Conservation (phyloP, 768 basidiomycete species). For the Rickenella mellea region DNA sequence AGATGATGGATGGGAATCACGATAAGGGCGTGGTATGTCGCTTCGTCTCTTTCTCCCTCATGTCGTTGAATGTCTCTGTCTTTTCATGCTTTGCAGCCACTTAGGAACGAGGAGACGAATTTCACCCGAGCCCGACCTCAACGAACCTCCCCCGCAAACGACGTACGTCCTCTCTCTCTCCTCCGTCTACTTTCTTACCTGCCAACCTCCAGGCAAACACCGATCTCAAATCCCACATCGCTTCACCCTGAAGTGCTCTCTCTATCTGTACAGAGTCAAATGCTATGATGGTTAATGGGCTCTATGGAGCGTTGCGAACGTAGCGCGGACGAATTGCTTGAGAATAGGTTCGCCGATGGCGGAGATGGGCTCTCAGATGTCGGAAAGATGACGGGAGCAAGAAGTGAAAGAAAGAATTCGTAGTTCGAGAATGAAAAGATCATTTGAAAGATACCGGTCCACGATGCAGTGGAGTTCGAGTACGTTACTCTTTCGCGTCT, state of each 20-base stretch:
- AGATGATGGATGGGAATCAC: constrained; percentile 55
- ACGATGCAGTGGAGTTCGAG: too few relatives aligned
- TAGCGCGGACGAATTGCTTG: too few relatives aligned
- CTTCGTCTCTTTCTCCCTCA: not conserved
- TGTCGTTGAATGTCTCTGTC: not conserved
- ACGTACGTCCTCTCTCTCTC: constrained; percentile 8
- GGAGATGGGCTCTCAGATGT: too few relatives aligned
- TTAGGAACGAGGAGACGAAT: constrained; percentile 1
- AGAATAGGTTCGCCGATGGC: too few relatives aligned
- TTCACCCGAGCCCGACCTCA: constrained; percentile 13
- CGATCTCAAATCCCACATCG: constrained; percentile 57
- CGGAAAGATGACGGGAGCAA: too few relatives aligned
- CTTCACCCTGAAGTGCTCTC: constrained; percentile 40
- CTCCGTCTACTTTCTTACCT: constrained; percentile 7
- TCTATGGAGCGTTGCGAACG: too few relatives aligned
- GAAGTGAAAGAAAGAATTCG: too few relatives aligned
- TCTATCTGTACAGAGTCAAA: constrained; percentile 49
- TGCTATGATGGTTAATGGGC: constrained; percentile 29
- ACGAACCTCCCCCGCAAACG: constrained; percentile 9
- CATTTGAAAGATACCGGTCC: too few relatives aligned
- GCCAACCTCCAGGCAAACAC: constrained; percentile 14
- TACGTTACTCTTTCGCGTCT: too few relatives aligned
- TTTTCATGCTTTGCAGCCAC: not conserved
- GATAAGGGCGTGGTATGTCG: constrained; percentile 17
- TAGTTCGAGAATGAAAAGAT: too few relatives aligned